Evolutionary conservation across 1,284 basidiomycete species (phyloP), one percentile per base, ranked within the genome.

Genomic region (Inonotus obliquus): DNA sequence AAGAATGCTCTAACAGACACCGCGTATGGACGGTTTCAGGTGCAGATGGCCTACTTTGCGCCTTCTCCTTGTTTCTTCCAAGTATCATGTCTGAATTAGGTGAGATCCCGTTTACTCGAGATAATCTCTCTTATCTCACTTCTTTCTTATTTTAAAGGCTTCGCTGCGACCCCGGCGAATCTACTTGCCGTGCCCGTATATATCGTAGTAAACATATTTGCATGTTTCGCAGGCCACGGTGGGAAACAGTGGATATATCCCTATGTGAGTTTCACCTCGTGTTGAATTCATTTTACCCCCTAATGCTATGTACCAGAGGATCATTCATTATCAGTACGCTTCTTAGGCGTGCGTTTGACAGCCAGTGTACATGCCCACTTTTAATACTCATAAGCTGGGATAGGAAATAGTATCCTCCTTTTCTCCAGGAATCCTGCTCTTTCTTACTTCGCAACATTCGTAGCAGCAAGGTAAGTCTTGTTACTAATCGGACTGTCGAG

Each of bases 121-220:
- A 4, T 7, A 49, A 2, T 60, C 35, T 17, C 60, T 35, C n/a
- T 58, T 64, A 19, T 60, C 14, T 19, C 23, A 39, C 38, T 54
- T 64, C 0, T 62, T 56, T 64, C 66, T 41, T 54, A 38, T 7
- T 19, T 51, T 27, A 41, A 66, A 82, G 87, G 88, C 5, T 92
- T 79, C 73, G 74, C 75, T 7, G 87, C 89, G 10, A 89, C 87
- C 0, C n/a, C n/a, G n/a, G n/a, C n/a, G n/a, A n/a, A n/a, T n/a
- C n/a, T n/a, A n/a, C n/a, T n/a, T n/a, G n/a, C 77, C 77, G 84
- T 88, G 1, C 86, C 86, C 0, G 85, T 89, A 21, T 89, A 89
- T 67, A 77, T 78, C 19, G 76, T 81, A 44, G 89, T 87, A 4
- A 86, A 87, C 68, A 74, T 85, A 27, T 71, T 82, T 49, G 89